Evolutionary conservation across 179 eudicot genomes (phyloP).

Genomic region (Spinacia oleracea): DNA sequence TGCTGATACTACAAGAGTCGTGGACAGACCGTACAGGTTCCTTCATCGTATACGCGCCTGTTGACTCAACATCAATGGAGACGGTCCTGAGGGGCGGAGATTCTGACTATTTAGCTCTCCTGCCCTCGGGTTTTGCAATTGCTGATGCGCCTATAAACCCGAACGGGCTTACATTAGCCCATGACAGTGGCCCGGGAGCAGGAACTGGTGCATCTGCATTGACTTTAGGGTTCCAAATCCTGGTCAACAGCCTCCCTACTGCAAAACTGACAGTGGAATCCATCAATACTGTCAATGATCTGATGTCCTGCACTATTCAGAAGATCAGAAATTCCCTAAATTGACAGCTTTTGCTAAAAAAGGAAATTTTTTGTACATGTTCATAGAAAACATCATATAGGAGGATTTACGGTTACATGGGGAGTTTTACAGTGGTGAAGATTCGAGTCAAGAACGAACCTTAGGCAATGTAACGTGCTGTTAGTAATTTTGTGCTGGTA

Average conservation of each 20-base stretch:
- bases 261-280: constrained; percentile 68
- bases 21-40: constrained; percentile 59
- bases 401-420: background rate
- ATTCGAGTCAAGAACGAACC: constrained; percentile 91
- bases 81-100: constrained; percentile 59
- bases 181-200: background rate
- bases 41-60: constrained; percentile 57
- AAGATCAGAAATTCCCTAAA: constrained; percentile 55
- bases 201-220: constrained; percentile 44
- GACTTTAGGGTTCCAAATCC: constrained; percentile 70
- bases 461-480: constrained; percentile 27
- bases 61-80: constrained; percentile 44
- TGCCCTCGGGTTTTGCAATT: constrained; percentile 78
- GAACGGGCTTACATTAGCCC: background rate
- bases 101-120: constrained; percentile 46
- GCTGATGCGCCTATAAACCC: constrained; percentile 27
- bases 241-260: constrained; percentile 50
- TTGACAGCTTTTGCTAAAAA: background rate
- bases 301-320: constrained; percentile 55
- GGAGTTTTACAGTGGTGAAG: constrained; percentile 27
- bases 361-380: constrained; percentile 29
- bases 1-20: constrained; percentile 69
- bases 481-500: constrained; percentile 17
- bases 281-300: constrained; percentile 54
- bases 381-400: constrained; percentile 27